Base-by-base conservation (phyloP, 169 alveolate genomes). In the Plasmodium berghei region DNA sequence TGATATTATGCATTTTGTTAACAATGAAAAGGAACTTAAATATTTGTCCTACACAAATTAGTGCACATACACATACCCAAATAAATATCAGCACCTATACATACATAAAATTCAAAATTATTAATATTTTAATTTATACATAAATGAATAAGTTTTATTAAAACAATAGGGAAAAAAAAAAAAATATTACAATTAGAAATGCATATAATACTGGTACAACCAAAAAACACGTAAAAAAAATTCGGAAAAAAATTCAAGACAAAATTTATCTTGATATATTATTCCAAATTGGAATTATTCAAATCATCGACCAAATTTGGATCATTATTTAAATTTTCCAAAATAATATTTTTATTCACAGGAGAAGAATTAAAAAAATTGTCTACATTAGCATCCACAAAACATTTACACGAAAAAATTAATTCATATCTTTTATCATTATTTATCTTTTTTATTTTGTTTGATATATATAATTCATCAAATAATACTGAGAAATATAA, bases 321-420 rank as follows among this genome's bases (percentile, higher is more conserved):
- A 34, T 83, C 54, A 45, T 83, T 83, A 20, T 10, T 61, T 58
- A 83, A 69, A 28, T 70, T 45, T 20, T 71, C 9, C 62, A 83
- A 83, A 83, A 83, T 83, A 16, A 48, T 52, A 14, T 20, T 10
- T 58, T 74, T 86, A 52, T 88, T 46, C n/a, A 61, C 34, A 3
- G 83, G 85, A 5, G 16, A 2, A 8, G 73, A 46, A 24, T 49
- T 70, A 73, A 91, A 93, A 48, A 56, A 52, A 26, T 61, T 4
- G 62, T 85, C 88, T 20, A 92, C 52, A 28, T 73, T 67, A 34
- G 49, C 74, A 48, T 72, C 90, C 24, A 91, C 42, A 40, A 52
- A 42, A 72, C 96, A 93, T 22, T 46, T 64, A 46, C 90, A 91
- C 1, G 94, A 94, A 54, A 93, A 72, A 28, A 93, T 46, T 1